These are phyloP conservation scores for Xerocomus amazonicus DNA, from an alignment of 1,284 basidiomycete genomes.

Conservation along the genomic window DNA sequence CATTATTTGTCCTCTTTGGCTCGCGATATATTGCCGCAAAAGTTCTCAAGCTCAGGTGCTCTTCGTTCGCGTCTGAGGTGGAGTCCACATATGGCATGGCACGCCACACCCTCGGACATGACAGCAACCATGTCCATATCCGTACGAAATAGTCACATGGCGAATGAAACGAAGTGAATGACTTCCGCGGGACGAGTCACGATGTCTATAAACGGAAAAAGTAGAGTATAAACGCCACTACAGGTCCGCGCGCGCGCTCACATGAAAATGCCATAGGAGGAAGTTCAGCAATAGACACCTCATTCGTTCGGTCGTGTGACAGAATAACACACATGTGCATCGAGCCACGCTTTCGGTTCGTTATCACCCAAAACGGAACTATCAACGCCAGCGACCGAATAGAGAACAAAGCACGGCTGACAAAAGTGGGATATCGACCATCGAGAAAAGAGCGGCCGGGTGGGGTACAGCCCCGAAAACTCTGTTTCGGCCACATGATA, in stretches of 20 bases:
- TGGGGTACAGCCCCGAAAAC: too few relatives aligned
- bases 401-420: not conserved
- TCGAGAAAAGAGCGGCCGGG: too few relatives aligned
- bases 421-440: too few relatives aligned
- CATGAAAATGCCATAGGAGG: constrained; percentile 2
- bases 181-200: not conserved
- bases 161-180: not conserved
- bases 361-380: not conserved
- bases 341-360: constrained; percentile 10
- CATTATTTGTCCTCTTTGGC: not conserved
- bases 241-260: not conserved
- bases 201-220: not conserved
- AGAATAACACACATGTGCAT: constrained; percentile 12
- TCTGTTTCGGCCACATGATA: too few relatives aligned
- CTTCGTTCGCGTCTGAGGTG: not conserved
- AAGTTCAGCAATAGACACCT: not conserved
- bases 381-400: not conserved
- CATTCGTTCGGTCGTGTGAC: constrained; percentile 5
- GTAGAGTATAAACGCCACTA: not conserved
- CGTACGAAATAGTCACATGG: not conserved
- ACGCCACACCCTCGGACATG: not conserved
- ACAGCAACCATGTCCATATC: not conserved
- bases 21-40: not conserved
- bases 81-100: not conserved
- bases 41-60: not conserved